A percentile compares a stretch with the other conserved stretches of the same genome.
Conservation (phyloP, 306 rosid species). For the Crotalaria pallida region DNA sequence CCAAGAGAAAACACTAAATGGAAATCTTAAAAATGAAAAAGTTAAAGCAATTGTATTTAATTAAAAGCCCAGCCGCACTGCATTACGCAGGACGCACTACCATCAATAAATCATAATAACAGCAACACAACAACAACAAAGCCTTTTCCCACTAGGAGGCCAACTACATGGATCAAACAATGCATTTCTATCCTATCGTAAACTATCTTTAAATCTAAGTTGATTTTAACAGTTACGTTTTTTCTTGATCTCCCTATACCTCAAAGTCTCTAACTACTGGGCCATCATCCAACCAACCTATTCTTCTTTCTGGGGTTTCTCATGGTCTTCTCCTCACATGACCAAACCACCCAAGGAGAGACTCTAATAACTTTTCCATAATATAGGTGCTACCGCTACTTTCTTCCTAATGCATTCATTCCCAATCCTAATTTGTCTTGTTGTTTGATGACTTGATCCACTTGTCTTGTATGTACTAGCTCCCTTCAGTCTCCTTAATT, state of each 20-base stretch:
- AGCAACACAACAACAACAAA: too few species aligned
- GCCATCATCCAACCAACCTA: neutral
- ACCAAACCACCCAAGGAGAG: neutral
- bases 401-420: neutral
- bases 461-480: too few species aligned
- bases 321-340: neutral
- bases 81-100: neutral
- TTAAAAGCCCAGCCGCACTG: neutral
- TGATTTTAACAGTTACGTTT: neutral
- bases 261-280: neutral
- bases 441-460: too few species aligned
- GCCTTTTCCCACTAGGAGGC: too few species aligned
- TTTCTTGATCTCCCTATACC: neutral
- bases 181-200: neutral
- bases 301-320: neutral
- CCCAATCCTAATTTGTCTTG: neutral
- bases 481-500: constrained; percentile 8
- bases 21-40: constrained; percentile 7
- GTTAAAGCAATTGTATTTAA: neutral
- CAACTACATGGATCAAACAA: too few species aligned
- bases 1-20: constrained; percentile 1
- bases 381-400: neutral
- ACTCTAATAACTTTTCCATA: neutral
- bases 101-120: neutral
- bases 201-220: neutral